These are phyloP conservation scores for Pleurotus ostreatus DNA, from an alignment of 768 basidiomycete species.

Conservation along the genomic window DNA sequence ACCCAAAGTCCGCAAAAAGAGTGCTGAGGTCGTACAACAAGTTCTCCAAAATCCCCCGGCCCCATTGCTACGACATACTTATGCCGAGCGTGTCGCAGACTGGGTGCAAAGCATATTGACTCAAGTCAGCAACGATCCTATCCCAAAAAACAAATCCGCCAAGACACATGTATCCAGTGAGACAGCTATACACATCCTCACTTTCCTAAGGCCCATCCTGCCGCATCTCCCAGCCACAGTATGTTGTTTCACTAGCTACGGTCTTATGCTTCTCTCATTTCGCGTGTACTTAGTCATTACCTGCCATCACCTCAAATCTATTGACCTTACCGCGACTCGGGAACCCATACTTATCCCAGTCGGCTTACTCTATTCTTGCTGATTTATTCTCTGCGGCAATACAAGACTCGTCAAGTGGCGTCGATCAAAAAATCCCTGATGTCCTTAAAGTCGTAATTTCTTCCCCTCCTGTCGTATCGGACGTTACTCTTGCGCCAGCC, in stretches of 20 bases:
- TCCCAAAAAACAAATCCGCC: slow-evolving; percentile 54
- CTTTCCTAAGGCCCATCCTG: slow-evolving; percentile 63
- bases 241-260: slow-evolving; percentile 26
- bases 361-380: slow-evolving; percentile 82
- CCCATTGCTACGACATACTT: slow-evolving; percentile 80
- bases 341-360: slow-evolving; percentile 85
- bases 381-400: slow-evolving; percentile 63
- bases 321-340: slow-evolving; percentile 83
- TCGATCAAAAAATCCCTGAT: slow-evolving; percentile 51
- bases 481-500: slow-evolving; percentile 61
- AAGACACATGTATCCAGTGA: slow-evolving; percentile 62
- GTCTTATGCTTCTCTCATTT: slow-evolving; percentile 1
- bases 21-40: slow-evolving; percentile 80
- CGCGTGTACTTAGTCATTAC: slow-evolving; percentile 56
- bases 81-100: slow-evolving; percentile 73
- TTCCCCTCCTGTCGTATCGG: slow-evolving; percentile 67
- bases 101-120: slow-evolving; percentile 69
- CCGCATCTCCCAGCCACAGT: slow-evolving; percentile 65
- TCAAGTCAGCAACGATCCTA: slow-evolving; percentile 59
- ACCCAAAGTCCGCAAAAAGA: slow-evolving; percentile 91
- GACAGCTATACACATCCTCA: slow-evolving; percentile 73
- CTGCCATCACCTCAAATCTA: slow-evolving; percentile 64
- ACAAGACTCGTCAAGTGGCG: slow-evolving; percentile 44
- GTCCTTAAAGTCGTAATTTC: slow-evolving; percentile 67
- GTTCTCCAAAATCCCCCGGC: slow-evolving; percentile 73